phyloP scores from a whole-genome alignment of 257 asterid genomes.

The Ophiorrhiza pumila region DNA sequence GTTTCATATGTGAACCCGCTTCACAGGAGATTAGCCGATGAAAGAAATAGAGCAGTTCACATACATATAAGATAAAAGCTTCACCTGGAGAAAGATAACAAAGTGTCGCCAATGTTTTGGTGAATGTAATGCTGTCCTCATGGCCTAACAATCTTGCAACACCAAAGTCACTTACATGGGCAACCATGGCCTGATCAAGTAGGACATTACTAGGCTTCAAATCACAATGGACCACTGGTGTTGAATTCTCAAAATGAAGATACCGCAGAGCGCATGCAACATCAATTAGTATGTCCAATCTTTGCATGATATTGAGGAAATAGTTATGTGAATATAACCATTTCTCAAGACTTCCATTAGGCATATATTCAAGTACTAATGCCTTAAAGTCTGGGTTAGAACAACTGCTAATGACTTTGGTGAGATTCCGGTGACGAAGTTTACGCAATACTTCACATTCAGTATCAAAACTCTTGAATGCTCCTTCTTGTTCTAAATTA shows the following conservation, averaged over 20 bases:
- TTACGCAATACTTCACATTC: not conserved
- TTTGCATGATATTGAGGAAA: not conserved
- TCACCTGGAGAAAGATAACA: conserved; percentile 22
- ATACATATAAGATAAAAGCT: not conserved
- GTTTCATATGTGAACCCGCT: too few relatives aligned
- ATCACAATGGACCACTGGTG: conserved; percentile 10
- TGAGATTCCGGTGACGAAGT: conserved; percentile 16
- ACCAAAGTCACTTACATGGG: conserved; percentile 18
- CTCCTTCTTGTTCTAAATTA: not conserved
- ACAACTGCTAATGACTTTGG: conserved; percentile 8
- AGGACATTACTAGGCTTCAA: conserved; percentile 19
- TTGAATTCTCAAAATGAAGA: conserved; percentile 8
- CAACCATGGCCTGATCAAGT: conserved; percentile 12
- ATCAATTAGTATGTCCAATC: conserved; percentile 12
- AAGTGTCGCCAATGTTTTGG: conserved; percentile 15
- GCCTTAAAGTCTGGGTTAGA: conserved; percentile 15
- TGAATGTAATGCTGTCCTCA: conserved; percentile 1
- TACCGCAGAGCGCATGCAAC: conserved; percentile 12
- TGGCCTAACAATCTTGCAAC: conserved; percentile 2
- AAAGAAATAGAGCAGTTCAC: not conserved
- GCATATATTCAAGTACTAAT: conserved; percentile 16
- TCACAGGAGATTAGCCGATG: too few relatives aligned
- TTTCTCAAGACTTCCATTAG: conserved; percentile 16
- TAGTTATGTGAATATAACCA: not conserved
- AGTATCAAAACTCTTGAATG: not conserved